Conservation (phyloP, 1,139 yeast genomes). For the Taiozyma onychis region DNA sequence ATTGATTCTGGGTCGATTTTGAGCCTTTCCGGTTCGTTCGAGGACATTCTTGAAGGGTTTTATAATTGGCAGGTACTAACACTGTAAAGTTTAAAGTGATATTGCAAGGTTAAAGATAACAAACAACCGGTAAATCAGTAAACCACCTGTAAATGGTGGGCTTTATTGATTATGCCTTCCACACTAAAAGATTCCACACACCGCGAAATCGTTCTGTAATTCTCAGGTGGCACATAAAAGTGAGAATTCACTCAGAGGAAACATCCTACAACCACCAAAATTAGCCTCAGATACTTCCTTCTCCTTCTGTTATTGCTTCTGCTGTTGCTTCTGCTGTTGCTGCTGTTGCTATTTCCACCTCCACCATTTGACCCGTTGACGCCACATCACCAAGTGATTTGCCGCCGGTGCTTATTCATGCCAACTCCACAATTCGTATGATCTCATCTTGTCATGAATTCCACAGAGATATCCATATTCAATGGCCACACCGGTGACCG, state of each 20-base stretch:
- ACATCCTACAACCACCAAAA: neutral
- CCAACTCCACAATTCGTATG: neutral
- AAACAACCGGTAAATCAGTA: no score
- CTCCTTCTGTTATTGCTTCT: no score
- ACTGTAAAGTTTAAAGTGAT: no score
- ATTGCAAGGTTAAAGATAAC: no score
- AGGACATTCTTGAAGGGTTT: neutral
- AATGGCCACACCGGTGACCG: constrained; percentile 38
- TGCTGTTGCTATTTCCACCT: no score
- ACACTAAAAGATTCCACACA: neutral
- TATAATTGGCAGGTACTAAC: no score
- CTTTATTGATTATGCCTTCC: neutral
- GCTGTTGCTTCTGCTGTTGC: no score
- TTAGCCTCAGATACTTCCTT: no score
- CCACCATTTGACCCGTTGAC: no score
- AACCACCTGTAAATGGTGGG: no score
- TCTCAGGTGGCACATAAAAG: neutral
- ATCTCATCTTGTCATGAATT: constrained; percentile 6
- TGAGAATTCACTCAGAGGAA: neutral
- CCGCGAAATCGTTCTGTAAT: no score
- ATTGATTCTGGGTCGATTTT: neutral
- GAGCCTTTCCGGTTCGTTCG: neutral
- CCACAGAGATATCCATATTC: constrained; percentile 26
- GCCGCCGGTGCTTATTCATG: neutral
- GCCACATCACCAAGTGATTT: no score